A percentile compares a stretch with the other conserved stretches of the same genome.
These are phyloP conservation scores for Agaricus bisporus DNA, from an alignment of 768 basidiomycete genomes.

Conservation along the genomic window DNA sequence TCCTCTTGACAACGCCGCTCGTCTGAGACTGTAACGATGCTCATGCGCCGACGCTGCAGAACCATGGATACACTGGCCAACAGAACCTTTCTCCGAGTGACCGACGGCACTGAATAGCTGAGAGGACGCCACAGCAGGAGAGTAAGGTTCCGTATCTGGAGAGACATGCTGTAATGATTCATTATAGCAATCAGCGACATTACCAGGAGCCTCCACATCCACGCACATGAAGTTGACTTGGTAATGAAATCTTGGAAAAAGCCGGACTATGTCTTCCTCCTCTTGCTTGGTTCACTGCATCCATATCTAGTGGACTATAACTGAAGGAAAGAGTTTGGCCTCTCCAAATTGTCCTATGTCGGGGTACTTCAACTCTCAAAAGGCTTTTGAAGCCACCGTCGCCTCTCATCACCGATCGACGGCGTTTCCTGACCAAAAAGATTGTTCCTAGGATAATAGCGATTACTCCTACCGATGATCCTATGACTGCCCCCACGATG, in stretches of 20 bases:
- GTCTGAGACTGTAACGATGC: background rate
- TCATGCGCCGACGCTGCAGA: background rate
- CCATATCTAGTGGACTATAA: conserved; percentile 3
- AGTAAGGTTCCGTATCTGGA: background rate
- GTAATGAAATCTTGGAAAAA: background rate
- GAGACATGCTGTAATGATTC: background rate
- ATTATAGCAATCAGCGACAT: background rate
- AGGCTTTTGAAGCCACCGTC: background rate
- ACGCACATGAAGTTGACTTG: background rate
- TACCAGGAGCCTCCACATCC: no score
- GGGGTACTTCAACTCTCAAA: background rate
- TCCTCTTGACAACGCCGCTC: background rate
- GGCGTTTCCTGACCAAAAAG: background rate
- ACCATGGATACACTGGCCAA: background rate
- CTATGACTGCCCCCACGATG: conserved; percentile 1
- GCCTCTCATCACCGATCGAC: background rate
- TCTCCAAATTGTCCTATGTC: background rate
- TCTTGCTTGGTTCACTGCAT: background rate
- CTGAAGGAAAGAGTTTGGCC: background rate
- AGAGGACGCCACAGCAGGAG: conserved; percentile 11
- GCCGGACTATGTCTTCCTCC: background rate
- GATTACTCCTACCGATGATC: background rate
- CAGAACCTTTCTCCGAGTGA: background rate
- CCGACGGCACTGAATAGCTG: conserved; percentile 1
- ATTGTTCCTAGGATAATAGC: background rate